Conservation (phyloP, 805 yeast species). For the Babjeviella inositovora region DNA sequence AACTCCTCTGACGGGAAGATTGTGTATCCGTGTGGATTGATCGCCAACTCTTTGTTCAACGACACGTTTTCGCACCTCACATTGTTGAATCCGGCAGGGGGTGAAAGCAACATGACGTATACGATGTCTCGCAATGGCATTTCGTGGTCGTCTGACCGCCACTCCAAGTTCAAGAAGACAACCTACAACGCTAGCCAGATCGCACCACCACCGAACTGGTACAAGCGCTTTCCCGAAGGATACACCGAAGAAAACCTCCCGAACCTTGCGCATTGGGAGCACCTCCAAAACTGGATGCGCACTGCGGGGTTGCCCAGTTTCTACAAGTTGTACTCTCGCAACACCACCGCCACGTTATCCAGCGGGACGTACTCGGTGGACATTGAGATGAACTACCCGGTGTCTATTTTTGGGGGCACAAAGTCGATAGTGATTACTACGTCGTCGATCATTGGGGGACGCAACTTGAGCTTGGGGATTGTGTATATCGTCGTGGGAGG, state of each 20-base stretch:
- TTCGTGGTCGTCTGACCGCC: constrained; percentile 73
- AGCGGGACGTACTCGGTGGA: constrained; percentile 59
- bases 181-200: constrained; percentile 49
- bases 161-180: constrained; percentile 54
- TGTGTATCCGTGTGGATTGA: constrained; percentile 85
- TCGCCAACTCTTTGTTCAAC: constrained; percentile 85
- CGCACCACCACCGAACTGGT: constrained; percentile 95
- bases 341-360: constrained; percentile 34
- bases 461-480: constrained; percentile 72
- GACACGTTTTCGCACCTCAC: constrained; percentile 58
- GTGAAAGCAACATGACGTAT: constrained; percentile 18
- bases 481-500: constrained; percentile 79
- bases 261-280: constrained; percentile 61
- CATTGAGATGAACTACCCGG: constrained; percentile 71
- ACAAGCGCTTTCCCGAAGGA: constrained; percentile 63
- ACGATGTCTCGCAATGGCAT: constrained; percentile 39
- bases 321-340: constrained; percentile 67
- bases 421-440: constrained; percentile 74
- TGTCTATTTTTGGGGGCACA: constrained; percentile 72
- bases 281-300: constrained; percentile 95
- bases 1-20: constrained; percentile 17
- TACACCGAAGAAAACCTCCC: constrained; percentile 76
- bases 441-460: constrained; percentile 72
- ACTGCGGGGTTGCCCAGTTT: constrained; percentile 89
- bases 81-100: constrained; percentile 18